A percentile compares a stretch with the other conserved stretches of the same genome.
Evolutionary conservation across 768 basidiomycete species (phyloP).

Genomic region (Amanita muscaria): DNA sequence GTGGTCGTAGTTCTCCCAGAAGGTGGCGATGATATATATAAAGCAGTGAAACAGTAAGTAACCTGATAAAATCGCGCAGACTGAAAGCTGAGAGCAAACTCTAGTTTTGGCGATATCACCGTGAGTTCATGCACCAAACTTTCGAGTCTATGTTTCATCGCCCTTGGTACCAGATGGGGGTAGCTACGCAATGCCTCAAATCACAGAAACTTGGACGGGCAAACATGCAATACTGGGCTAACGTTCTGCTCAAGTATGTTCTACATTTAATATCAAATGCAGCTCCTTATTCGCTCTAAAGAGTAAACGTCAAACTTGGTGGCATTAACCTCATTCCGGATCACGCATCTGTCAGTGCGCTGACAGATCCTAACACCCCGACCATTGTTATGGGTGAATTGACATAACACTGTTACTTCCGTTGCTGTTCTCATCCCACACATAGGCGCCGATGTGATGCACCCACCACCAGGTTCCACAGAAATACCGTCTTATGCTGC

Average conservation of each 20-base stretch:
- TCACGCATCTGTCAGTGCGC: slow-evolving; percentile 40
- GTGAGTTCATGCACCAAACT: slow-evolving; percentile 14
- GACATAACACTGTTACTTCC: slow-evolving; percentile 8
- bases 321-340: slow-evolving; percentile 75
- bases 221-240: slow-evolving; percentile 72
- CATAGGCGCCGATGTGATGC: slow-evolving; percentile 69
- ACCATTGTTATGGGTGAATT: slow-evolving; percentile 66
- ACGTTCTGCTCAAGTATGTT: slow-evolving; percentile 70
- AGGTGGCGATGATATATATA: slow-evolving; percentile 64
- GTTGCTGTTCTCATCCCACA: not conserved
- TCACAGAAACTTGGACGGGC: slow-evolving; percentile 51
- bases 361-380: slow-evolving; percentile 60
- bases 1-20: slow-evolving; percentile 69
- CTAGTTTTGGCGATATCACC: slow-evolving; percentile 55
- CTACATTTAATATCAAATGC: not conserved
- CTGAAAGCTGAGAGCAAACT: not conserved
- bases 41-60: slow-evolving; percentile 69
- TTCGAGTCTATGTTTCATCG: not conserved
- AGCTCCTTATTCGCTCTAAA: slow-evolving; percentile 17
- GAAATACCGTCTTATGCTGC: slow-evolving; percentile 71
- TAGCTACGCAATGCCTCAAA: slow-evolving; percentile 77
- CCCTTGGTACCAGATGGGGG: slow-evolving; percentile 44
- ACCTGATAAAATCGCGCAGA: not conserved
- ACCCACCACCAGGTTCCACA: slow-evolving; percentile 66
- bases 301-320: slow-evolving; percentile 78